Conservation (phyloP, 1,284 basidiomycete genomes). For the Polyporus tsugae region DNA sequence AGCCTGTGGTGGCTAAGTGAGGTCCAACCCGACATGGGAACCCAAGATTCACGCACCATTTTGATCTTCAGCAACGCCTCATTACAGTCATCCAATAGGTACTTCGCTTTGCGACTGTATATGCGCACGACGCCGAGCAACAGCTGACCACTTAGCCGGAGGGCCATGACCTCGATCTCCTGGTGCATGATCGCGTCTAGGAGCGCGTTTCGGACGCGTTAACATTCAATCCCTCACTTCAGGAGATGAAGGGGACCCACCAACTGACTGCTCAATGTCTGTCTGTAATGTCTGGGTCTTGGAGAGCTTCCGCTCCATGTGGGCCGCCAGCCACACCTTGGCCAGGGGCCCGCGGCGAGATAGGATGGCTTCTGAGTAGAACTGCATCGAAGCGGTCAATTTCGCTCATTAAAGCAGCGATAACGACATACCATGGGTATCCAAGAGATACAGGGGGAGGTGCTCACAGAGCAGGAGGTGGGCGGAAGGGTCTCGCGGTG, state of each 20-base stretch:
- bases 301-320: conserved; percentile 97
- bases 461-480: conserved; percentile 36
- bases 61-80: conserved; percentile 96
- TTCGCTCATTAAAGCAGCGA: conserved; percentile 40
- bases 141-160: conserved; percentile 94
- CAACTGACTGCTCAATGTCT: conserved; percentile 93
- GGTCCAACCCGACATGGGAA: conserved; percentile 20
- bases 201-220: neutral
- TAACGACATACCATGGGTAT: conserved; percentile 34
- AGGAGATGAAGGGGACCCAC: conserved; percentile 53
- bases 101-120: conserved; percentile 97
- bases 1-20: conserved; percentile 58
- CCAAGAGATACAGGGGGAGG: conserved; percentile 33
- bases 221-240: no score
- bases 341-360: conserved; percentile 94
- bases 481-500: conserved; percentile 29
- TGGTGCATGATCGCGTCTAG: conserved; percentile 90
- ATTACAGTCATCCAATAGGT: conserved; percentile 97
- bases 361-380: conserved; percentile 93
- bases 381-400: conserved; percentile 52
- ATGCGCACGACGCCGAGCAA: conserved; percentile 97
- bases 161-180: conserved; percentile 89
- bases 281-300: conserved; percentile 95
- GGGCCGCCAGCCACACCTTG: conserved; percentile 98
- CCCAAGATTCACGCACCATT: conserved; percentile 64